phyloP scores from a whole-genome alignment of 176 grass and related monocot genomes.

The Carex pumila region DNA sequence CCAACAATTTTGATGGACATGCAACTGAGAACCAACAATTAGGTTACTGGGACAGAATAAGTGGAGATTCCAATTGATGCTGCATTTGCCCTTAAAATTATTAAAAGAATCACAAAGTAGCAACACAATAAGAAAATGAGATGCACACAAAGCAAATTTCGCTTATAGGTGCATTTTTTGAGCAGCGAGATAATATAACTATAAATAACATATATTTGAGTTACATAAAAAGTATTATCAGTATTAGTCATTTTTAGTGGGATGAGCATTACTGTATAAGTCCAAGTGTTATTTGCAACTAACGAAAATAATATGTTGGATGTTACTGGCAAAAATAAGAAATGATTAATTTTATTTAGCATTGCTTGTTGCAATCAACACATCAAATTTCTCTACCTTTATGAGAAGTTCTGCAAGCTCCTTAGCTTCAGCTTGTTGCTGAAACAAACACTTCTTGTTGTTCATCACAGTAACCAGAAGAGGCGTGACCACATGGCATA shows the following conservation, averaged over 20 bases:
- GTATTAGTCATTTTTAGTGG: background rate
- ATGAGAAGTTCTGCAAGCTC: slow-evolving; percentile 13
- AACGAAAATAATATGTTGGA: background rate
- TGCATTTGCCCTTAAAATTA: background rate
- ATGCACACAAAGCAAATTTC: too few relatives aligned
- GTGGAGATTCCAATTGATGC: background rate
- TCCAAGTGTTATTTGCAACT: background rate
- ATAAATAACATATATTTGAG: background rate
- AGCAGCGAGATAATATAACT: background rate
- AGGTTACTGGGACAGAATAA: background rate
- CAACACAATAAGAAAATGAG: background rate
- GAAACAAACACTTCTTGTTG: background rate
- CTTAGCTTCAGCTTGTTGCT: background rate
- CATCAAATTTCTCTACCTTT: background rate
- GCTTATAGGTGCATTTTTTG: too few relatives aligned
- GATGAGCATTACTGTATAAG: background rate
- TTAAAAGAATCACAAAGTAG: background rate
- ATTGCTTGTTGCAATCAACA: background rate
- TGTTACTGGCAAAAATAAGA: background rate
- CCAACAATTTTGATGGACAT: background rate
- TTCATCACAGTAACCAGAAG: slow-evolving; percentile 8
- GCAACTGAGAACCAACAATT: background rate
- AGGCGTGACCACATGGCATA: background rate
- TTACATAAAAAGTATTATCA: background rate
- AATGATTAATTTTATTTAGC: background rate